phyloP scores from a whole-genome alignment of 78 protist species.

The Tieghemostelium lacteum region DNA sequence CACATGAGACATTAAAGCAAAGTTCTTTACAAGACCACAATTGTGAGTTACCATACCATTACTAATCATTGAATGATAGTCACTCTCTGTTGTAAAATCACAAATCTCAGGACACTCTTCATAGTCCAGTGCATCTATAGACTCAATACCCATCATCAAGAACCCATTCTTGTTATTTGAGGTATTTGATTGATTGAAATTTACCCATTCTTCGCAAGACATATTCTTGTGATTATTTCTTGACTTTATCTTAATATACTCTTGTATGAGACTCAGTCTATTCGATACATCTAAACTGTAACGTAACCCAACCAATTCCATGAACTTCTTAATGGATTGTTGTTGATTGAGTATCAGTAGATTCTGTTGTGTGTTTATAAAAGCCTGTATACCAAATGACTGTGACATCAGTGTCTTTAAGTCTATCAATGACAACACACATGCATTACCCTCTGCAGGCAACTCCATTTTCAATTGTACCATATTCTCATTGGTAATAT shows the following conservation, averaged over 20 bases:
- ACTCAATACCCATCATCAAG: not conserved
- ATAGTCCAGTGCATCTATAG: not conserved
- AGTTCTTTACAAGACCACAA: slow-evolving; percentile 99
- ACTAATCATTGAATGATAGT: slow-evolving; percentile 49
- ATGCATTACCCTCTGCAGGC: too few species aligned
- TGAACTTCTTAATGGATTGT: not conserved
- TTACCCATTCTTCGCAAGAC: not conserved
- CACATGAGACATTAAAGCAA: slow-evolving; percentile 98
- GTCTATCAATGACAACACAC: too few species aligned
- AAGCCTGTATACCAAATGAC: too few species aligned
- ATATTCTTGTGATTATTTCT: too few species aligned
- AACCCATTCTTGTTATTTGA: too few species aligned
- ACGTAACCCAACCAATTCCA: not conserved
- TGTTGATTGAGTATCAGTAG: too few species aligned
- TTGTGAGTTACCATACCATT: slow-evolving; percentile 36
- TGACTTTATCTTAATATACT: not conserved
- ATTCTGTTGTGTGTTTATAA: too few species aligned
- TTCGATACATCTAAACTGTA: not conserved
- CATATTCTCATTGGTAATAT: too few species aligned
- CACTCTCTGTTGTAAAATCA: slow-evolving; percentile 30
- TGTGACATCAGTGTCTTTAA: too few species aligned
- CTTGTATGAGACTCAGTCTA: not conserved
- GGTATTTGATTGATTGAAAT: too few species aligned
- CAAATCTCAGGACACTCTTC: slow-evolving; percentile 66
- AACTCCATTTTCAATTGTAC: too few species aligned